Evolutionary conservation across 208 protist species (phyloP).

Genomic region (Leishmania braziliensis): DNA sequence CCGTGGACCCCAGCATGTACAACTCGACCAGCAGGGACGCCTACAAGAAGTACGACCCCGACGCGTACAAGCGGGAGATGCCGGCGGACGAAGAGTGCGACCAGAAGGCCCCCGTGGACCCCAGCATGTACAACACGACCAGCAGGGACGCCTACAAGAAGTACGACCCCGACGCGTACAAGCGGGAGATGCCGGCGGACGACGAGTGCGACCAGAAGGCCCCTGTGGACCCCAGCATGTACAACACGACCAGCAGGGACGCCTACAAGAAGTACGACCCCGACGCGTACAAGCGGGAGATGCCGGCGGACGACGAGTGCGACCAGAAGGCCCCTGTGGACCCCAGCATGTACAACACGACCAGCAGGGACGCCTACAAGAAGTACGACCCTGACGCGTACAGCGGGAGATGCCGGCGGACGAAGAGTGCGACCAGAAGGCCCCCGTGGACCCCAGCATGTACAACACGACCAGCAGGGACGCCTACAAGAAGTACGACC

Average conservation of each 20-base stretch:
- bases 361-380: no score
- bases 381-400: no score
- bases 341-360: conserved; percentile 12
- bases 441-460: no score
- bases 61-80: conserved; percentile 42
- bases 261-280: conserved; percentile 28
- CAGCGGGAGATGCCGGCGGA: no score
- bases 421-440: no score
- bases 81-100: conserved; percentile 11
- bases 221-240: conserved; percentile 29
- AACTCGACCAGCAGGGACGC: conserved; percentile 44
- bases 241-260: conserved; percentile 22
- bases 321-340: conserved; percentile 13
- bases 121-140: conserved; percentile 29
- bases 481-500: no score
- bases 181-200: conserved; percentile 6
- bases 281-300: conserved; percentile 17
- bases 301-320: neutral
- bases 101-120: conserved; percentile 21
- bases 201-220: neutral
- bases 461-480: no score
- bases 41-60: conserved; percentile 40
- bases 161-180: conserved; percentile 25
- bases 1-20: conserved; percentile 40
- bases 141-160: conserved; percentile 19